Percentiles rank a stretch among this genome's conserved stretches.
Conservation (phyloP, 2,329 filamentous ascomycete genomes). For the Cordyceps cicadae region DNA sequence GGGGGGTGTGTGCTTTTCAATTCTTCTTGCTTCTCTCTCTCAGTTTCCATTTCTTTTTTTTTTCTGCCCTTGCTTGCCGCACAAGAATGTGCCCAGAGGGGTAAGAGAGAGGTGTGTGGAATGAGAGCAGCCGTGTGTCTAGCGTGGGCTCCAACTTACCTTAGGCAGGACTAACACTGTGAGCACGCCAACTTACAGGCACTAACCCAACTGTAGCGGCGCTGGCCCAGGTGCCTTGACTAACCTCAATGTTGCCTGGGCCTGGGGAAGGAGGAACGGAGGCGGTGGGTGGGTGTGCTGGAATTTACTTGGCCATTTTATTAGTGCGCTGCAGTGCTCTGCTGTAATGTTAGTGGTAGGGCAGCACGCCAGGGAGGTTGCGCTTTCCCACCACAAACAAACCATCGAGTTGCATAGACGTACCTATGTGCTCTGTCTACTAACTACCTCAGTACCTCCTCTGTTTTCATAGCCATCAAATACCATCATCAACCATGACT, state of each 20-base stretch:
- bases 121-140: conserved; percentile 3
- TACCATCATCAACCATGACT: too few relatives aligned
- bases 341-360: neutral
- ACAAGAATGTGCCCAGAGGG: neutral
- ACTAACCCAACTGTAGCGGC: neutral
- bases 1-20: neutral
- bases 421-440: too few relatives aligned
- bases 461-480: too few relatives aligned
- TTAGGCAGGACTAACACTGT: too few relatives aligned
- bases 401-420: too few relatives aligned
- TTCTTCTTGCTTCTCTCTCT: conserved; percentile 11
- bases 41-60: neutral
- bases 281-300: neutral
- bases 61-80: neutral
- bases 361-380: neutral
- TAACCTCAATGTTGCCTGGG: neutral
- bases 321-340: neutral
- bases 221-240: neutral
- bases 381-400: neutral
- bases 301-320: neutral
- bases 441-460: too few relatives aligned
- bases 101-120: conserved; percentile 1
- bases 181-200: neutral
- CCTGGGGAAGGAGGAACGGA: neutral
- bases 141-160: too few relatives aligned